phyloP scores from a whole-genome alignment of 768 basidiomycete genomes.

The Tricholoma terreum region DNA sequence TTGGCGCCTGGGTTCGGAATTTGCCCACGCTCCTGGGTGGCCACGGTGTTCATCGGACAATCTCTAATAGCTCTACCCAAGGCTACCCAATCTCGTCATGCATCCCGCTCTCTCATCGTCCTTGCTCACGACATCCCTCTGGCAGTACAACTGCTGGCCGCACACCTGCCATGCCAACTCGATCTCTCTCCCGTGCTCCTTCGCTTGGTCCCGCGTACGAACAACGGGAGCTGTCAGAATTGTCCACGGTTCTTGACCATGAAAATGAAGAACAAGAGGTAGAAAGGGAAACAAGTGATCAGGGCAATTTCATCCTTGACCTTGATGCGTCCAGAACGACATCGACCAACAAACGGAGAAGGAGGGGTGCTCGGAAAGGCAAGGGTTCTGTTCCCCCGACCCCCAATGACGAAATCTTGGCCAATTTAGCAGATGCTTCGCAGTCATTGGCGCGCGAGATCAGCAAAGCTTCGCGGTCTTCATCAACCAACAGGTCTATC shows the following conservation, averaged over 20 bases:
- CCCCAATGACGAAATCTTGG: constrained; percentile 54
- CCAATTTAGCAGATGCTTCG: constrained; percentile 73
- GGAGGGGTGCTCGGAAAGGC: constrained; percentile 82
- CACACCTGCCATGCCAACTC: constrained; percentile 51
- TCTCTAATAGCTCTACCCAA: constrained; percentile 53
- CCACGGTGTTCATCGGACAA: constrained; percentile 53
- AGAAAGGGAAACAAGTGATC: constrained; percentile 39
- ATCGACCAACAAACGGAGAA: constrained; percentile 76
- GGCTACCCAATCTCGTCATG: constrained; percentile 63
- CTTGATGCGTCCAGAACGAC: constrained; percentile 52
- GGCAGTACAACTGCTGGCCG: constrained; percentile 42
- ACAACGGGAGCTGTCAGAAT: constrained; percentile 40
- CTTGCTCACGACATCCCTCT: constrained; percentile 63
- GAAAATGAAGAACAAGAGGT: constrained; percentile 45
- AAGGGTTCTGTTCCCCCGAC: constrained; percentile 51
- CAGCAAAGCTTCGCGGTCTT: constrained; percentile 58
- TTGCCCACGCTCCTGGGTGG: constrained; percentile 70
- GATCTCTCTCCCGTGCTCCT: constrained; percentile 61
- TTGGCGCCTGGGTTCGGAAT: constrained; percentile 82
- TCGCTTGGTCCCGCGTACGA: constrained; percentile 54
- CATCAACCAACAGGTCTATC: constrained; percentile 33
- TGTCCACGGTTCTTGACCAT: constrained; percentile 55
- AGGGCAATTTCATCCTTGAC: constrained; percentile 34
- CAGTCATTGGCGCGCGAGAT: constrained; percentile 84
- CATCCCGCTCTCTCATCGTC: constrained; percentile 66